Evolutionary conservation across 108 stramenopile species (phyloP).

Genomic region (Stephanodiscus minutulus): DNA sequence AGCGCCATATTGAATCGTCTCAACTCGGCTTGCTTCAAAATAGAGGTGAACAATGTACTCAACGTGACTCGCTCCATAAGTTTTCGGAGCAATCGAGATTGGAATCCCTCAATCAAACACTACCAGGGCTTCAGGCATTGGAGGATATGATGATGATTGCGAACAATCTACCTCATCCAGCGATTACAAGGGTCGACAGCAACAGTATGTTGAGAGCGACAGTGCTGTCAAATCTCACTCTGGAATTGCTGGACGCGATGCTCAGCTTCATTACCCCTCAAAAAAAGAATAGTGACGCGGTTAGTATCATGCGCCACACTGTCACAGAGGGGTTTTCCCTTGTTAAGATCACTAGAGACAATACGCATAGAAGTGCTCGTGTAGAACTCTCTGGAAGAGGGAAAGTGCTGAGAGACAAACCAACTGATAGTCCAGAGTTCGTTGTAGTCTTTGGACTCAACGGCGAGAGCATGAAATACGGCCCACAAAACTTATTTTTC

Average conservation of each 20-base stretch:
- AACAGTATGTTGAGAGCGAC: conserved; percentile 51
- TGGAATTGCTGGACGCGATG: conserved; percentile 55
- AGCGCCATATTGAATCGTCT: conserved; percentile 54
- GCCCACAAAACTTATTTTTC: conserved; percentile 40
- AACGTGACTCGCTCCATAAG: background rate
- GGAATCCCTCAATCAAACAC: conserved; percentile 39
- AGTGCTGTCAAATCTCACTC: conserved; percentile 55
- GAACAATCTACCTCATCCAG: conserved; percentile 68
- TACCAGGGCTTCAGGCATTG: conserved; percentile 59
- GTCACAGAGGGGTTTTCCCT: conserved; percentile 3
- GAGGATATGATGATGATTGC: conserved; percentile 48
- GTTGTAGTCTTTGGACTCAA: conserved; percentile 56
- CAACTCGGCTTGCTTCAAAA: conserved; percentile 16
- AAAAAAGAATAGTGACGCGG: conserved; percentile 24
- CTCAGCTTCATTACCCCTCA: conserved; percentile 28
- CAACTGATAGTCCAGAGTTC: conserved; percentile 74
- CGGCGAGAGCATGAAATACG: conserved; percentile 12
- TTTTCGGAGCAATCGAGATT: conserved; percentile 9
- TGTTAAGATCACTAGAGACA: conserved; percentile 23
- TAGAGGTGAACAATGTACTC: background rate
- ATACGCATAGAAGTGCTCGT: conserved; percentile 6
- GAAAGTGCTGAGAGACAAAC: conserved; percentile 52
- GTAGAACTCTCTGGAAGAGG: conserved; percentile 13
- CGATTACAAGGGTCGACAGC: conserved; percentile 38
- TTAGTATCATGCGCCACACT: conserved; percentile 29